phyloP scores from a whole-genome alignment of 1,139 yeast genomes.

The Candida sp. region DNA sequence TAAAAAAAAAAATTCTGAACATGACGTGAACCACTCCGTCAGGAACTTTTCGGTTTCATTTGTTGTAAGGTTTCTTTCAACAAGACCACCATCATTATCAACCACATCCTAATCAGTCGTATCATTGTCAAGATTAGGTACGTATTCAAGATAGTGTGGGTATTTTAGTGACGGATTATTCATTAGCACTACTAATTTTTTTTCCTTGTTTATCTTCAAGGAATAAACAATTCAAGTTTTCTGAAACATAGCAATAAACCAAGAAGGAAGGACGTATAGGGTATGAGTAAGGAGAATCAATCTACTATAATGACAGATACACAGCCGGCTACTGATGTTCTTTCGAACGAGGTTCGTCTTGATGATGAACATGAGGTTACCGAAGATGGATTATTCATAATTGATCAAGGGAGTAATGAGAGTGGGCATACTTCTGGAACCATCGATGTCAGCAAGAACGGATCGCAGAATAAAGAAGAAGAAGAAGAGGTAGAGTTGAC shows the following conservation, averaged over 20 bases:
- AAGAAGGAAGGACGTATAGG: not conserved
- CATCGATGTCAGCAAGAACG: not conserved
- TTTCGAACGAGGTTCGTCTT: not conserved
- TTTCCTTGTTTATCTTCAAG: not conserved
- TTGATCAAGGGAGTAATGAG: not conserved
- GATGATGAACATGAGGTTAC: slow-evolving; percentile 2
- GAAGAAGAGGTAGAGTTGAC: slow-evolving; percentile 2
- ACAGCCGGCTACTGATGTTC: not conserved
- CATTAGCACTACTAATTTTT: not conserved
- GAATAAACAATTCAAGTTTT: not conserved
- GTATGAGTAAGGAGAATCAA: not conserved
- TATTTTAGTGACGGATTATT: not conserved
- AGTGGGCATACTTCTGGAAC: not conserved
- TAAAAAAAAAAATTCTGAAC: not conserved
- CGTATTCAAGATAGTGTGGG: not conserved
- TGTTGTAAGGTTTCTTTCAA: not conserved
- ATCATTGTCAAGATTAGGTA: not conserved
- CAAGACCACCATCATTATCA: not conserved
- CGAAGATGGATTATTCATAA: not conserved
- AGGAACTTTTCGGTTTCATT: not conserved
- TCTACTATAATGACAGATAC: slow-evolving; percentile 1
- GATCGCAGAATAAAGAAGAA: not conserved
- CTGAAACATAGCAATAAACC: not conserved
- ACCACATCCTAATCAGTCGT: not conserved
- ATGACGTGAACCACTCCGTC: no score